These are phyloP conservation scores for Pleurotus platypus DNA, from an alignment of 768 basidiomycete species.

Conservation along the genomic window DNA sequence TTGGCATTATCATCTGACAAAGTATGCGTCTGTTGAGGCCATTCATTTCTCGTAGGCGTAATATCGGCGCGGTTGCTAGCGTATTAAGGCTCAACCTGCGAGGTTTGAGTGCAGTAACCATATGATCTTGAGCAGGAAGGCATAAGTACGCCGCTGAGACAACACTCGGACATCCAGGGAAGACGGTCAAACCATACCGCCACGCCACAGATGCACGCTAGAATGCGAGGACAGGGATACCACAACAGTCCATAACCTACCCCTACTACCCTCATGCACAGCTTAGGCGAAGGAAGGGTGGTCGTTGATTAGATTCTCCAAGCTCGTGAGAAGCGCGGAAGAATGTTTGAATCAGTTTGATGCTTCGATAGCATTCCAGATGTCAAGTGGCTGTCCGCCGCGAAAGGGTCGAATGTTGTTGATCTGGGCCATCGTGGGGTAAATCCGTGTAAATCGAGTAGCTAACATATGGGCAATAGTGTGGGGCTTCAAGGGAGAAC, in stretches of 20 bases:
- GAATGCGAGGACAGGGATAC: neutral
- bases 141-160: neutral
- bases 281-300: neutral
- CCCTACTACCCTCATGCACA: neutral
- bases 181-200: neutral
- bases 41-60: no score
- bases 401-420: neutral
- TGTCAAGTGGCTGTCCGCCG: neutral
- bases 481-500: no score
- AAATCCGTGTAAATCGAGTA: no score
- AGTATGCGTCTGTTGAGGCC: no score
- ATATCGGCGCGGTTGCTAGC: no score
- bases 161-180: neutral
- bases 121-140: neutral
- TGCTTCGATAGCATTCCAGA: slow-evolving; percentile 3
- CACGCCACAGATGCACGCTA: slow-evolving; percentile 7
- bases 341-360: neutral
- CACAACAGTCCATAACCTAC: neutral
- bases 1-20: no score
- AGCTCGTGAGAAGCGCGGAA: slow-evolving; percentile 3
- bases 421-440: no score
- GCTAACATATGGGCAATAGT: no score
- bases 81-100: no score
- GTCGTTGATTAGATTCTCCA: neutral
- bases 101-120: neutral